Evolutionary conservation across 345 rosid species (phyloP).

Genomic region (Citrus glauca): DNA sequence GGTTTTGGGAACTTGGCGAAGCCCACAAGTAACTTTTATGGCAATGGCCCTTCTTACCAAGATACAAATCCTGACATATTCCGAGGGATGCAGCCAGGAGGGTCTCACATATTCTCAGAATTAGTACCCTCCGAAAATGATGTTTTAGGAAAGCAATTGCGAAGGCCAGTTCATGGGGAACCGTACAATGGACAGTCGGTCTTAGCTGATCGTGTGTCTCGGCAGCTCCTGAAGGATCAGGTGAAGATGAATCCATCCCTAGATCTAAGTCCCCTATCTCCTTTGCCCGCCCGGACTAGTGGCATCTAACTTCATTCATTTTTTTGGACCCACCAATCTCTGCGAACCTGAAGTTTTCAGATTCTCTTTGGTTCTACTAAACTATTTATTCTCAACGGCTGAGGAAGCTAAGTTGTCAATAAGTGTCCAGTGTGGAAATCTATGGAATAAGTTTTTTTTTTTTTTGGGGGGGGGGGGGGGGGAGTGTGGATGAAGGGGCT

Average conservation of each 20-base stretch:
- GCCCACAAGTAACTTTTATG: conserved; percentile 30
- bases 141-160: conserved; percentile 36
- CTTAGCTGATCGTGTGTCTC: conserved; percentile 53
- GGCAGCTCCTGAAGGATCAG: conserved; percentile 49
- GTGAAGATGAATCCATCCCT: conserved; percentile 34
- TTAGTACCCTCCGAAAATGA: conserved; percentile 30
- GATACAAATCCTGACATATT: conserved; percentile 43
- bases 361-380: conserved; percentile 11
- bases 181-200: conserved; percentile 46
- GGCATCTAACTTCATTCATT: conserved; percentile 20
- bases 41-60: conserved; percentile 28
- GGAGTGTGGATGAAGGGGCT: conserved; percentile 7
- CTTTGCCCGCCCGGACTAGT: conserved; percentile 29
- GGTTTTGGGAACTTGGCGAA: conserved; percentile 40
- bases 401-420: conserved; percentile 22
- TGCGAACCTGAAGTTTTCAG: conserved; percentile 11
- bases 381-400: conserved; percentile 18
- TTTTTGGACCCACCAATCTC: conserved; percentile 7
- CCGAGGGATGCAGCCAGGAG: conserved; percentile 42
- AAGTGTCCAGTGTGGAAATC: conserved; percentile 7
- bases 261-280: conserved; percentile 43
- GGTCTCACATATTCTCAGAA: conserved; percentile 41
- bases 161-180: conserved; percentile 31
- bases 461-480: neutral
- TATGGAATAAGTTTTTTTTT: conserved; percentile 17